These are phyloP conservation scores for Colletotrichum tropicicola DNA, from an alignment of 2,329 filamentous ascomycete genomes.

Conservation along the genomic window DNA sequence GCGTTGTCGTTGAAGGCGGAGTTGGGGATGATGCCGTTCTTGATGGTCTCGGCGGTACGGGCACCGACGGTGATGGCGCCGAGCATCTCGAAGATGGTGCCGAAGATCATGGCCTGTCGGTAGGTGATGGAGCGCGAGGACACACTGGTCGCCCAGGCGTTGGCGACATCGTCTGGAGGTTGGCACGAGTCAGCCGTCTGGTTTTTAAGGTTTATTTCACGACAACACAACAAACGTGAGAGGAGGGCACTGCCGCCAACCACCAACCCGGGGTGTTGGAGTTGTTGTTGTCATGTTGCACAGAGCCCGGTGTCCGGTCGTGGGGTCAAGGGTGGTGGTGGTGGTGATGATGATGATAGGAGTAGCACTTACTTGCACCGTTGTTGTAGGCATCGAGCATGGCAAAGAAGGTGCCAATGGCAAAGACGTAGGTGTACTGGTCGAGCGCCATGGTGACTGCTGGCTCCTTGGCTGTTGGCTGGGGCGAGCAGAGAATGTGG, in stretches of 20 bases:
- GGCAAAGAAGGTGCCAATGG: conserved; percentile 79
- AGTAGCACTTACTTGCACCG: conserved; percentile 71
- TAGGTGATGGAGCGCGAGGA: conserved; percentile 81
- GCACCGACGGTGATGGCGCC: conserved; percentile 74
- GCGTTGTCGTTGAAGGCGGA: conserved; percentile 67
- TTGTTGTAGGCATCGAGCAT: conserved; percentile 83
- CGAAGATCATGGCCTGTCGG: conserved; percentile 73
- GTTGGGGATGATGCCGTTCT: conserved; percentile 77
- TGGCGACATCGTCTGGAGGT: conserved; percentile 79
- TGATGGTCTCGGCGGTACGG: conserved; percentile 79
- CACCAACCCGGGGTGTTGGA: too few species aligned
- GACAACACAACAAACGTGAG: too few species aligned
- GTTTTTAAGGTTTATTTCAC: too few species aligned
- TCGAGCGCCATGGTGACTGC: conserved; percentile 62
- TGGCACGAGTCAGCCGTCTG: conserved; percentile 9
- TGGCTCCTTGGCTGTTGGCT: conserved; percentile 16
- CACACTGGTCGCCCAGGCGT: conserved; percentile 83
- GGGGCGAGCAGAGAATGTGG: conserved; percentile 10
- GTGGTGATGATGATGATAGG: background rate
- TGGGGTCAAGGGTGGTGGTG: background rate
- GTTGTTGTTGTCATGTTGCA: background rate
- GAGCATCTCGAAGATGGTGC: conserved; percentile 73
- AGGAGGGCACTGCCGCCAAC: too few species aligned
- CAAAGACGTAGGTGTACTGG: conserved; percentile 77
- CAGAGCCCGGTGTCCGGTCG: too few species aligned